Evolutionary conservation across 2,329 filamentous ascomycete genomes (phyloP).

Genomic region (Pezicula rhizophila): DNA sequence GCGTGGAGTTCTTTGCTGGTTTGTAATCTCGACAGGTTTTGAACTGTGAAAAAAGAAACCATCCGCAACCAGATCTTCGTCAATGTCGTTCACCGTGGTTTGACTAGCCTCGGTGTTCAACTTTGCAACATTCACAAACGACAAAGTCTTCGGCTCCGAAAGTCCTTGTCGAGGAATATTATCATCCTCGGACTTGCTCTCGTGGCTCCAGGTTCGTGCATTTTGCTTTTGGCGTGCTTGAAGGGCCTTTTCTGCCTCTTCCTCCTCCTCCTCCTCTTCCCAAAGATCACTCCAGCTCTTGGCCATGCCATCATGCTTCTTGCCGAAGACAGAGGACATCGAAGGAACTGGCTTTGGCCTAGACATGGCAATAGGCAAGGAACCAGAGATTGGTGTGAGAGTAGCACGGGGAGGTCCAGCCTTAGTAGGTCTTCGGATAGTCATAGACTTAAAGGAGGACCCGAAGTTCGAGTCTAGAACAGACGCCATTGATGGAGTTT

Average conservation of each 20-base stretch:
- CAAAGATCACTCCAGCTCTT: slow-evolving; percentile 99
- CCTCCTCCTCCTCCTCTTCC: slow-evolving; percentile 81
- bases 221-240: slow-evolving; percentile 58
- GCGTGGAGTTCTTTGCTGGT: slow-evolving; percentile 36
- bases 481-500: slow-evolving; percentile 78
- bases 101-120: slow-evolving; percentile 32
- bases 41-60: slow-evolving; percentile 71
- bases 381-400: slow-evolving; percentile 56
- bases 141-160: slow-evolving; percentile 47
- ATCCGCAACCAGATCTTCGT: slow-evolving; percentile 61
- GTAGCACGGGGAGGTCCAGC: slow-evolving; percentile 43
- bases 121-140: slow-evolving; percentile 40
- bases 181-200: slow-evolving; percentile 39
- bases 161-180: slow-evolving; percentile 43
- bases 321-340: slow-evolving; percentile 69
- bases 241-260: slow-evolving; percentile 54
- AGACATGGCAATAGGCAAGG: slow-evolving; percentile 73
- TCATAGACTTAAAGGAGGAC: slow-evolving; percentile 71
- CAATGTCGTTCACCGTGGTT: slow-evolving; percentile 42
- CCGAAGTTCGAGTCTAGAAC: slow-evolving; percentile 78
- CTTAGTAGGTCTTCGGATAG: slow-evolving; percentile 42
- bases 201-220: slow-evolving; percentile 70
- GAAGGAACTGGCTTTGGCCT: slow-evolving; percentile 60
- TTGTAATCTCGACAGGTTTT: slow-evolving; percentile 29
- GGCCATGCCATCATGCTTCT: slow-evolving; percentile 71